A percentile compares a stretch with the other conserved stretches of the same genome.
These are phyloP conservation scores for Psilocybe subaeruginosa DNA, from an alignment of 768 basidiomycete species.

Conservation along the genomic window DNA sequence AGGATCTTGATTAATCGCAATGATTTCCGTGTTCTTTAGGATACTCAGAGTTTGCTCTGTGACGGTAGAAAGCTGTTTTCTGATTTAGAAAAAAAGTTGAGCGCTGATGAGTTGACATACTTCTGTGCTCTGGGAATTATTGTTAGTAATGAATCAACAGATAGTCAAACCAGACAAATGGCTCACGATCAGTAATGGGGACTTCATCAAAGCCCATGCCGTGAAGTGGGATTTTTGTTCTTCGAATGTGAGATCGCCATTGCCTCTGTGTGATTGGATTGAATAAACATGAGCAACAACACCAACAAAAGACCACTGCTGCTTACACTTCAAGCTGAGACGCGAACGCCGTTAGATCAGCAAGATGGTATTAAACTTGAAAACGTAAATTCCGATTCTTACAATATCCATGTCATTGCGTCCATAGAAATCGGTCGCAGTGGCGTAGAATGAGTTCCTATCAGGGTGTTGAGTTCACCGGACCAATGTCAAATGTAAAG, in stretches of 20 bases:
- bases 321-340: constrained; percentile 58
- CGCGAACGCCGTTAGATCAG: constrained; percentile 5
- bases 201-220: constrained; percentile 74
- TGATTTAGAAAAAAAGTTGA: background rate
- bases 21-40: constrained; percentile 64
- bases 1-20: constrained; percentile 72
- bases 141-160: background rate
- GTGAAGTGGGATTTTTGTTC: constrained; percentile 75
- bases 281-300: background rate
- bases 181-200: constrained; percentile 57
- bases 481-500: background rate
- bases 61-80: constrained; percentile 47
- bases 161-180: constrained; percentile 10
- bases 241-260: constrained; percentile 61
- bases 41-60: constrained; percentile 54
- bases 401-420: constrained; percentile 75
- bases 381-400: constrained; percentile 10
- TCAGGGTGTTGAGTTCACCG: background rate
- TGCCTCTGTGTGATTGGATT: constrained; percentile 45
- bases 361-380: background rate
- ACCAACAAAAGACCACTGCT: background rate
- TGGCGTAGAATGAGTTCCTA: constrained; percentile 68
- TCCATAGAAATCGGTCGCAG: constrained; percentile 68
- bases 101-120: constrained; percentile 21
- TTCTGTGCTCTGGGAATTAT: constrained; percentile 34